Percentiles rank a stretch among this genome's conserved stretches.
Conservation (phyloP, 139 green algal genomes). For the Deuterostichococcus epilithicus region DNA sequence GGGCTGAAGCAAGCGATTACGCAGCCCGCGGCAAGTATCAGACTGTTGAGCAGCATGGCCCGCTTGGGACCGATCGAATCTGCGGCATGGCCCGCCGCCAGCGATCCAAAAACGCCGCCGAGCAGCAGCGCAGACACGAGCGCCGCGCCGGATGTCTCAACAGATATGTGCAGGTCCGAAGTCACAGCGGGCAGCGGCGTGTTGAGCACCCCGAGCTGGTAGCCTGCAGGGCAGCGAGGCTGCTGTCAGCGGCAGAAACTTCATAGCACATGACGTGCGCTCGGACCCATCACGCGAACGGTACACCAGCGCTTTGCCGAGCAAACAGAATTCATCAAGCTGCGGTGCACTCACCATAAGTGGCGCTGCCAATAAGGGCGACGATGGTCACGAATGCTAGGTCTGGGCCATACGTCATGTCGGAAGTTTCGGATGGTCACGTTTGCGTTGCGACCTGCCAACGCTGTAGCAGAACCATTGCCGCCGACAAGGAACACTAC, state of each 20-base stretch:
- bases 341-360: neutral
- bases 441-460: too few relatives aligned
- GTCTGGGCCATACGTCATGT: neutral
- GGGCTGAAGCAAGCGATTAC: conserved; percentile 17
- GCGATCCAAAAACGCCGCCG: conserved; percentile 32
- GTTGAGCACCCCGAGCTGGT: conserved; percentile 63
- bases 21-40: conserved; percentile 30
- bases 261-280: too few relatives aligned
- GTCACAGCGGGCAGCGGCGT: conserved; percentile 31
- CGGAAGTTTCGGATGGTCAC: too few relatives aligned
- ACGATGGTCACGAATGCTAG: neutral
- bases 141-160: conserved; percentile 8
- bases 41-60: conserved; percentile 31
- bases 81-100: conserved; percentile 39
- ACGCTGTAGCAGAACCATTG: too few relatives aligned
- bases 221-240: conserved; percentile 41
- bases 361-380: neutral
- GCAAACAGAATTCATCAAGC: too few relatives aligned
- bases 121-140: conserved; percentile 42
- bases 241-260: too few relatives aligned
- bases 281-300: too few relatives aligned
- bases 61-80: conserved; percentile 41
- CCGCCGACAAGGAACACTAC: too few relatives aligned
- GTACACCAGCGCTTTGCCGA: too few relatives aligned
- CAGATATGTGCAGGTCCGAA: conserved; percentile 24